Percentiles rank a stretch among this genome's conserved stretches.
These are phyloP conservation scores for Trichoderma brevicompactum DNA, from an alignment of 2,329 filamentous ascomycete genomes.

Conservation along the genomic window DNA sequence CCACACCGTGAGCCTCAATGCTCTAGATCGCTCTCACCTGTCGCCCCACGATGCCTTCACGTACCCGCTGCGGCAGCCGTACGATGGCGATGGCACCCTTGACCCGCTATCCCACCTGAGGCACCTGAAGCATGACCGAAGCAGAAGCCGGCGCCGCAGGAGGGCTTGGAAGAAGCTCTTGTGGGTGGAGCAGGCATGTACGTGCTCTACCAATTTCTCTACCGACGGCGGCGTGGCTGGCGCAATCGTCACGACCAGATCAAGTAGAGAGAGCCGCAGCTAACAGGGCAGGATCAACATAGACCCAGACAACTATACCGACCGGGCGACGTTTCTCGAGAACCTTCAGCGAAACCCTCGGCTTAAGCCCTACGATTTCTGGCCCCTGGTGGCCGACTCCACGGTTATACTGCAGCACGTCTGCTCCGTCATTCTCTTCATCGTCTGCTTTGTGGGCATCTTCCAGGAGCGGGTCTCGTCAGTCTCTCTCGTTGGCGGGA, in stretches of 20 bases:
- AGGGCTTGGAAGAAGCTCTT: conserved; percentile 91
- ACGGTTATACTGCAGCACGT: conserved; percentile 98
- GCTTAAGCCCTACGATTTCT: conserved; percentile 95
- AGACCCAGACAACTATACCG: conserved; percentile 99
- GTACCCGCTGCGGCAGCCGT: conserved; percentile 62
- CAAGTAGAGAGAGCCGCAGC: neutral
- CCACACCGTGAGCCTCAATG: conserved; percentile 39
- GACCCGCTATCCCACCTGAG: conserved; percentile 45
- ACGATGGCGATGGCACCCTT: conserved; percentile 44
- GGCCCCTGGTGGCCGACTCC: conserved; percentile 91
- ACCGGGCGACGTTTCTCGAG: conserved; percentile 94
- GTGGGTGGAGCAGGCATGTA: conserved; percentile 96
- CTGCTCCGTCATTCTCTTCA: conserved; percentile 90
- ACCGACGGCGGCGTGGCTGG: neutral
- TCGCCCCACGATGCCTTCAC: conserved; percentile 85
- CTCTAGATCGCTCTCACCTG: conserved; percentile 67
- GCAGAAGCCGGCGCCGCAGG: conserved; percentile 69
- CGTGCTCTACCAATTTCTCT: conserved; percentile 38
- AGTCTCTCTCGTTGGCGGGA: conserved; percentile 84
- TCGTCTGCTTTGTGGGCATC: conserved; percentile 92
- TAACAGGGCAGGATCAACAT: conserved; percentile 27
- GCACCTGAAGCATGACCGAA: conserved; percentile 59
- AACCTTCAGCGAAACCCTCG: conserved; percentile 93
- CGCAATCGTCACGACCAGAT: neutral
- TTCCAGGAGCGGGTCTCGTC: conserved; percentile 86